Evolutionary conservation across 257 asterid species (phyloP).

Genomic region (Nicotiana tomentosiformis): DNA sequence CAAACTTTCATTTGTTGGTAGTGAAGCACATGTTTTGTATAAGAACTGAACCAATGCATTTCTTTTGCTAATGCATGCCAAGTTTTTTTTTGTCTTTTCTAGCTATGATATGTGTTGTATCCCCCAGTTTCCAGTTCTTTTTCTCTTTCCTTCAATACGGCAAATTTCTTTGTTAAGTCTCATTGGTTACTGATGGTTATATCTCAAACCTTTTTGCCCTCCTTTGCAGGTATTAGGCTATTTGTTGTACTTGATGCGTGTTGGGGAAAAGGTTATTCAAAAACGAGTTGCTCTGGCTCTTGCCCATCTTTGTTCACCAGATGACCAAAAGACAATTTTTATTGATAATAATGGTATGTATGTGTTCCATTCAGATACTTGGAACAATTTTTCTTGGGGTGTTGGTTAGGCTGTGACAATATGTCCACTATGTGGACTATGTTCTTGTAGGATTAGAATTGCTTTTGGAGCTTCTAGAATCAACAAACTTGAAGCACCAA

Average conservation of each 20-base stretch:
- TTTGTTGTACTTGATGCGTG: slow-evolving; percentile 83
- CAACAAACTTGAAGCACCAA: slow-evolving; percentile 60
- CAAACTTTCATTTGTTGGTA: not conserved
- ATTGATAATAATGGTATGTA: slow-evolving; percentile 82
- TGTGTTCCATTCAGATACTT: slow-evolving; percentile 4
- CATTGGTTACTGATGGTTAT: not conserved
- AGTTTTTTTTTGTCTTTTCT: not conserved
- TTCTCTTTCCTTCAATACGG: not conserved
- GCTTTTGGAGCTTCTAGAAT: slow-evolving; percentile 84
- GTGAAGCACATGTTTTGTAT: not conserved
- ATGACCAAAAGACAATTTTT: slow-evolving; percentile 75
- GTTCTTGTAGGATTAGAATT: slow-evolving; percentile 53
- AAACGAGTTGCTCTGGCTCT: slow-evolving; percentile 87
- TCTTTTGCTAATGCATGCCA: not conserved
- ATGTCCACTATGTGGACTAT: not conserved
- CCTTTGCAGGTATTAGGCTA: slow-evolving; percentile 71
- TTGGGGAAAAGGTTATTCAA: slow-evolving; percentile 63
- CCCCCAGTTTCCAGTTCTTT: not conserved
- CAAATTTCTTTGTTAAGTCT: not conserved
- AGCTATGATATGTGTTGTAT: not conserved
- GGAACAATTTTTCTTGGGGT: not conserved
- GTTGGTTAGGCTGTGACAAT: not conserved
- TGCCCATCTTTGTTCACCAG: slow-evolving; percentile 91
- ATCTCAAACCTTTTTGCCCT: slow-evolving; percentile 3
- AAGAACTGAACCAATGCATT: not conserved